Conservation (phyloP, 768 basidiomycete genomes). For the Mycena alexandri region DNA sequence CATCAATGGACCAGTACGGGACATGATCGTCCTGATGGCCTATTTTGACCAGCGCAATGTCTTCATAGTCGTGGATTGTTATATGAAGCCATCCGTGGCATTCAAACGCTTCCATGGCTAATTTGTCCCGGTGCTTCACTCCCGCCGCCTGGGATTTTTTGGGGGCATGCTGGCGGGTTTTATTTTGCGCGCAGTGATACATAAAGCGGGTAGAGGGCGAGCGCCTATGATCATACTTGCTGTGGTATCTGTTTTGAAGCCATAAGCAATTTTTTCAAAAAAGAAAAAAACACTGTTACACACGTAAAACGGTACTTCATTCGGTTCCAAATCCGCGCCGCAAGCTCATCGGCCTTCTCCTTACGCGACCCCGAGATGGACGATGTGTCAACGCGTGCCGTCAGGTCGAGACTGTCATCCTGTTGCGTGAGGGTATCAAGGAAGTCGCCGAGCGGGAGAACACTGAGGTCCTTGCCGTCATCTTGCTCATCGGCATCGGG, state of each 20-base stretch:
- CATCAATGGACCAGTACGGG: slow-evolving; percentile 15
- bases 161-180: not conserved
- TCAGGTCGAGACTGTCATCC: not conserved
- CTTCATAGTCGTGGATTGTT: not conserved
- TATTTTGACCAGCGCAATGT: slow-evolving; percentile 10
- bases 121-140: not conserved
- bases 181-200: slow-evolving; percentile 8
- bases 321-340: not conserved
- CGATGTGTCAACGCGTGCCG: not conserved
- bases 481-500: not conserved
- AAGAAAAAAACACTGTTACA: not conserved
- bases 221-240: not conserved
- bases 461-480: not conserved
- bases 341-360: not conserved
- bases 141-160: not conserved
- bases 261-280: not conserved
- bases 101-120: not conserved
- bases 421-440: not conserved
- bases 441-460: not conserved
- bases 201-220: not conserved
- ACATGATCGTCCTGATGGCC: not conserved
- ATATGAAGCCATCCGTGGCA: slow-evolving; percentile 18
- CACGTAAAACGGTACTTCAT: slow-evolving; percentile 6
- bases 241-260: slow-evolving; percentile 3
- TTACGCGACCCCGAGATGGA: slow-evolving; percentile 1